Conservation (phyloP, 176 grass and related monocot genomes). For the Tuctoria greenei region DNA sequence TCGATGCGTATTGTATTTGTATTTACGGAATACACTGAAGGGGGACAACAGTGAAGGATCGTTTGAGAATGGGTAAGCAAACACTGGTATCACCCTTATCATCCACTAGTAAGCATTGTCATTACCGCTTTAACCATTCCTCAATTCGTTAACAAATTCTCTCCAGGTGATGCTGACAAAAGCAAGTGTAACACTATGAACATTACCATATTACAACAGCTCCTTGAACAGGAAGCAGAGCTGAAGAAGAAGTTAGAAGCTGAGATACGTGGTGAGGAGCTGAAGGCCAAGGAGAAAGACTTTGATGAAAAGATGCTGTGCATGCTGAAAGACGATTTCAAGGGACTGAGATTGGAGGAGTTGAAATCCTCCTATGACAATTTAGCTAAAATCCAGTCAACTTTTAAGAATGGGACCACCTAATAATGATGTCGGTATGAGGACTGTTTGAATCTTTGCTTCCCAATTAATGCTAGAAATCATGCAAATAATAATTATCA, state of each 20-base stretch:
- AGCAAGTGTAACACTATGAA: not conserved
- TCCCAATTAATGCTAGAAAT: not conserved
- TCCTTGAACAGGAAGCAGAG: not conserved
- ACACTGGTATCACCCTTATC: not conserved
- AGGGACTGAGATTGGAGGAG: not conserved
- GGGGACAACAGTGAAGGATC: not conserved
- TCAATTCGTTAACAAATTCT: not conserved
- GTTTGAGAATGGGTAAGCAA: constrained; percentile 1
- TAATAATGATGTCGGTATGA: not conserved
- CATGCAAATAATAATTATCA: not conserved
- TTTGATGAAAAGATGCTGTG: not conserved
- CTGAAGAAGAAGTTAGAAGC: not conserved
- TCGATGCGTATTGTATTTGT: not conserved
- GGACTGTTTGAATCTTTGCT: not conserved
- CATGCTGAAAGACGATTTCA: not conserved
- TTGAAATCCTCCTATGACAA: not conserved
- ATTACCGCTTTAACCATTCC: constrained; percentile 4
- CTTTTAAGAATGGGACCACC: too few relatives aligned
- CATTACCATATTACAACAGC: not conserved
- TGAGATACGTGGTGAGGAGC: not conserved
- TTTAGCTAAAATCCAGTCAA: not conserved
- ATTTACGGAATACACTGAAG: not conserved
- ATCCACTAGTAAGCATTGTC: not conserved
- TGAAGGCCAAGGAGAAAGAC: not conserved
- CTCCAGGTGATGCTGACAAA: constrained; percentile 9